Evolutionary conservation across 768 basidiomycete genomes (phyloP).

Genomic region (Pleurotus tuber-regium): DNA sequence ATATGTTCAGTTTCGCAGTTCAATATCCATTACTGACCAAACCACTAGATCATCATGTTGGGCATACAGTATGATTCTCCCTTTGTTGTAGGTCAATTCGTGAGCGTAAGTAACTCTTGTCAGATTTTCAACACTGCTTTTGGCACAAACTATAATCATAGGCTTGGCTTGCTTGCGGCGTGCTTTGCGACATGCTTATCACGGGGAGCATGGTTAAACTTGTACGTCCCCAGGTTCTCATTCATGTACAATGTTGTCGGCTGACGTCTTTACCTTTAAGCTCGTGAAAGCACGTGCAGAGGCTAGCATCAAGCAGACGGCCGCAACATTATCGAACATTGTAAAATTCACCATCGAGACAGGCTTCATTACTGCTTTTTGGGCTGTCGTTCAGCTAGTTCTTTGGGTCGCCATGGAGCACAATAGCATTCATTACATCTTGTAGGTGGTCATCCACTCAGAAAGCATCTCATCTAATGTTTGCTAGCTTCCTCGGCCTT

Average conservation of each 20-base stretch:
- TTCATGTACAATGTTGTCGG: not conserved
- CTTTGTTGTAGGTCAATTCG: not conserved
- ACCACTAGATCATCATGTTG: not conserved
- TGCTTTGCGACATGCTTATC: slow-evolving; percentile 13
- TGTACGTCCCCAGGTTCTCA: slow-evolving; percentile 4
- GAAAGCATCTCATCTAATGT: too few species aligned
- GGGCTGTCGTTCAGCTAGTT: slow-evolving; percentile 10
- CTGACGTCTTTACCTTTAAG: not conserved
- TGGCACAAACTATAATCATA: not conserved
- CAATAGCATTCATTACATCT: too few species aligned
- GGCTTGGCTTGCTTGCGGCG: slow-evolving; percentile 14
- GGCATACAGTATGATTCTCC: not conserved
- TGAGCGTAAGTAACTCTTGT: not conserved
- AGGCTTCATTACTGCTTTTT: slow-evolving; percentile 11
- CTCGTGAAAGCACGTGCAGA: not conserved
- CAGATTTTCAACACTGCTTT: not conserved
- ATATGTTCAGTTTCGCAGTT: not conserved
- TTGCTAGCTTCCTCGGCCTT: too few species aligned
- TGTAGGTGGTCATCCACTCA: too few species aligned
- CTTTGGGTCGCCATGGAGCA: too few species aligned
- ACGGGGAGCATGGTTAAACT: slow-evolving; percentile 13
- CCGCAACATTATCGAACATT: not conserved
- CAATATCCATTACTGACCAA: not conserved
- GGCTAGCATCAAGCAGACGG: not conserved
- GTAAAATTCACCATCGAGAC: slow-evolving; percentile 14